Percentiles rank a stretch among this genome's conserved stretches.
These are phyloP conservation scores for Tephrocybe sp. DNA, from an alignment of 768 basidiomycete genomes.

Conservation along the genomic window DNA sequence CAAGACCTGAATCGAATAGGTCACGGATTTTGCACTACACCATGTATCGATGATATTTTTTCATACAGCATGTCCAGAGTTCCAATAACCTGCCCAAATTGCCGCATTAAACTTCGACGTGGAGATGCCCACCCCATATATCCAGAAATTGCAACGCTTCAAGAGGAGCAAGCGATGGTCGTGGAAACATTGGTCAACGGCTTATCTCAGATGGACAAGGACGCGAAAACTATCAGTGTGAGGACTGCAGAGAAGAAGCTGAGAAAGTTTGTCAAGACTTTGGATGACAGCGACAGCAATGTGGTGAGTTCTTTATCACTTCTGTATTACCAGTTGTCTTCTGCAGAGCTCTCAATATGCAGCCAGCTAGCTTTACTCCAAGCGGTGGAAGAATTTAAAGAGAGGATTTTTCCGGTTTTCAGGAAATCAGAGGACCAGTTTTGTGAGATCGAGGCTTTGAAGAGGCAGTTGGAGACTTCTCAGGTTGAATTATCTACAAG, in stretches of 20 bases:
- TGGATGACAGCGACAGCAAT: conserved; percentile 22
- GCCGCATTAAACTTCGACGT: conserved; percentile 17
- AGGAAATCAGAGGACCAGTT: conserved; percentile 27
- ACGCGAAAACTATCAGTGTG: conserved; percentile 34
- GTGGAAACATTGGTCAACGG: conserved; percentile 30
- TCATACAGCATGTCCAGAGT: conserved; percentile 5
- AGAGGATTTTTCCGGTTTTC: conserved; percentile 41
- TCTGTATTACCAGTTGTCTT: neutral
- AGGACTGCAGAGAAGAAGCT: conserved; percentile 35
- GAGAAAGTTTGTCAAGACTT: conserved; percentile 24
- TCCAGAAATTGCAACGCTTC: conserved; percentile 27
- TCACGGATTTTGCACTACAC: conserved; percentile 37
- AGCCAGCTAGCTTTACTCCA: conserved; percentile 30
- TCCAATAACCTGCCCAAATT: conserved; percentile 17
- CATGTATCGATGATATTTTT: conserved; percentile 30
- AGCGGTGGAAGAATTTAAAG: conserved; percentile 39
- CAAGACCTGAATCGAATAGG: conserved; percentile 24
- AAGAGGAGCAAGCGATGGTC: conserved; percentile 26
- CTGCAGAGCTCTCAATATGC: neutral
- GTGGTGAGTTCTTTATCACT: conserved; percentile 26
- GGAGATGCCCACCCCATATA: conserved; percentile 16
- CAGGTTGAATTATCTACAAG: conserved; percentile 8
- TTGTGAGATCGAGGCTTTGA: conserved; percentile 25
- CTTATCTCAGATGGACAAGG: conserved; percentile 31
- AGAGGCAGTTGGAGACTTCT: conserved; percentile 14